Evolutionary conservation across 208 protist genomes (phyloP).

Genomic region (Acanthamoeba healyi): DNA sequence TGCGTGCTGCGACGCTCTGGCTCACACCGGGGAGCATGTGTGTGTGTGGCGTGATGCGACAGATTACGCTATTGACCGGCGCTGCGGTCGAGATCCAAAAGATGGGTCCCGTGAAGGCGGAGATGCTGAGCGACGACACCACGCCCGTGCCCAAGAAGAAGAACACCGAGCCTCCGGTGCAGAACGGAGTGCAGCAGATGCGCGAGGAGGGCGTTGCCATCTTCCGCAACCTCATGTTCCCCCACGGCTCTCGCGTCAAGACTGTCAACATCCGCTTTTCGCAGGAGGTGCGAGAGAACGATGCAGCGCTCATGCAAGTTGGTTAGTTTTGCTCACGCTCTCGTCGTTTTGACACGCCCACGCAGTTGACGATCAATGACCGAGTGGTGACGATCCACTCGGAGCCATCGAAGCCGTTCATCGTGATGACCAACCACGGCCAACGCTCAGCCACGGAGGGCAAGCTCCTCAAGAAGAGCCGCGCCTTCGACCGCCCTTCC

Average conservation of each 20-base stretch:
- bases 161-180: conserved; percentile 2
- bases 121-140: conserved; percentile 57
- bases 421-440: conserved; percentile 70
- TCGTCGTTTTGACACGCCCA: no score
- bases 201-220: not conserved
- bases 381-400: not conserved
- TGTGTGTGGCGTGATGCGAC: no score
- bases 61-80: conserved; percentile 18
- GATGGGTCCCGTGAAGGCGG: conserved; percentile 38
- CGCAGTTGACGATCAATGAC: conserved; percentile 21
- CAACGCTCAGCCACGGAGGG: conserved; percentile 54
- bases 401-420: conserved; percentile 62
- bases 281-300: no score
- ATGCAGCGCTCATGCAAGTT: no score
- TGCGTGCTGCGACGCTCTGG: no score
- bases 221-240: conserved; percentile 62
- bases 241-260: conserved; percentile 62
- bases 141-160: conserved; percentile 41
- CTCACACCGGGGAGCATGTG: no score
- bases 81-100: conserved; percentile 3
- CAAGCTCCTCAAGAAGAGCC: conserved; percentile 66
- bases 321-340: no score
- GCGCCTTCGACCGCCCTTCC: not conserved
- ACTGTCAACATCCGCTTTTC: conserved; percentile 62
- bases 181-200: conserved; percentile 42